phyloP scores from a whole-genome alignment of 352 stramenopile genomes.

The Elongisporangium undulatum region DNA sequence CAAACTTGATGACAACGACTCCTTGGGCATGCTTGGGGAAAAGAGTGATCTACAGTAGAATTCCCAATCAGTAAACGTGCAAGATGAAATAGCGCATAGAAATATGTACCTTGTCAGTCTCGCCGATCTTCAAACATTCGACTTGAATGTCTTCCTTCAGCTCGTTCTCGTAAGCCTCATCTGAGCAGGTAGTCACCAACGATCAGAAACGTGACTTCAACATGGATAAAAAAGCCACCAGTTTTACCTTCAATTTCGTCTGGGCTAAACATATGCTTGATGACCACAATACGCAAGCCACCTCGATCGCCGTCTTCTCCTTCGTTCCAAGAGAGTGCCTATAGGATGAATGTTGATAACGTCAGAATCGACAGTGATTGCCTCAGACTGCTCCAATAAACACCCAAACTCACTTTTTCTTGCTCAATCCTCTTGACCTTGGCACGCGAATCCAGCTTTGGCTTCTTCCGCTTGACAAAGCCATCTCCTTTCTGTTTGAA shows the following conservation, averaged over 20 bases:
- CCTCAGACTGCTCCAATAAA: not conserved
- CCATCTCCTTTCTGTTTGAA: slow-evolving; percentile 89
- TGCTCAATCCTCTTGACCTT: slow-evolving; percentile 88
- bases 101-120: slow-evolving; percentile 57
- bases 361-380: not conserved
- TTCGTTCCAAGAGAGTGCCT: slow-evolving; percentile 94
- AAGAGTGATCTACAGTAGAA: slow-evolving; percentile 90
- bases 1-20: slow-evolving; percentile 95
- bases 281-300: slow-evolving; percentile 94
- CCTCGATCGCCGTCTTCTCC: slow-evolving; percentile 90
- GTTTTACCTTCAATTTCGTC: slow-evolving; percentile 71
- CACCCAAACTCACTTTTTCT: slow-evolving; percentile 45
- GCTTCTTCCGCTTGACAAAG: slow-evolving; percentile 76
- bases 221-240: not conserved
- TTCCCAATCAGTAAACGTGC: slow-evolving; percentile 6
- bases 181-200: slow-evolving; percentile 10
- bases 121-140: slow-evolving; percentile 85
- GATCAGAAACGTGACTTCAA: not conserved
- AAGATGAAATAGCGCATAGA: slow-evolving; percentile 8
- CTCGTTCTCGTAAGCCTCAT: slow-evolving; percentile 67
- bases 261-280: slow-evolving; percentile 95
- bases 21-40: slow-evolving; percentile 91
- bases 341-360: slow-evolving; percentile 29
- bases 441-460: slow-evolving; percentile 73
- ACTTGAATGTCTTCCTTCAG: slow-evolving; percentile 74